Base-by-base conservation (phyloP, 2,329 filamentous ascomycete species). In the Pseudogymnoascus sp. region DNA sequence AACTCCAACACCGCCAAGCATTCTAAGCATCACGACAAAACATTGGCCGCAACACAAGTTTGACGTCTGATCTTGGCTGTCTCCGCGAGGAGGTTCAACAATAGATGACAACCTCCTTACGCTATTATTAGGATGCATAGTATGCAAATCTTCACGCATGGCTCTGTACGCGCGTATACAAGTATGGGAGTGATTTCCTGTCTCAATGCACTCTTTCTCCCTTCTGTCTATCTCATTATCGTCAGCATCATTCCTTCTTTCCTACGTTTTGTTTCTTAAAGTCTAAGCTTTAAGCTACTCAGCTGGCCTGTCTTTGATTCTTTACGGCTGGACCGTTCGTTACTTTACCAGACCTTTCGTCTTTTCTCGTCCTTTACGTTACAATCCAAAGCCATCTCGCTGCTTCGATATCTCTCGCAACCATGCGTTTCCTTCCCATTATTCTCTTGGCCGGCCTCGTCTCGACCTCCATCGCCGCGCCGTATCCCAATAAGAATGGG, bases 271-370 rank as follows among this genome's bases (percentile, higher is more conserved):
- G 50, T 56, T 56, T 33, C n/a, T 56, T 33, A 3, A 56, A 19
- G 26, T 33, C 33, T 56, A 19, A 56, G 50, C 50, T 33, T 56
- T 56, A 19, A 56, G 50, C 50, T 33, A 6, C 29, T 33, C 29
- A 56, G 50, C 50, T 56, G 26, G 50, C 50, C 50, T 56, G 50
- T 6, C 50, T 56, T 56, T 56, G 26, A 56, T 56, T 56, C n/a
- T 56, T 56, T 56, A 56, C 50, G 50, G 50, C 50, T 33, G 50
- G 50, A 56, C 50, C 50, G 50, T 56, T 47, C 50, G 33, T 56
- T 56, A 33, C 50, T 56, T 31, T 56, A 33, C 29, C n/a, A 56
- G 50, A 56, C 50, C 29, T 56, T 53, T 56, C 29, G 6, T 33
- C 50, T 13, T 8, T 19, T 56, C 10, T 19, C 50, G 4, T 56